Percentiles rank a stretch among this genome's conserved stretches.
Evolutionary conservation across 169 alveolate genomes (phyloP).

Genomic region (Toxoplasma gondii): DNA sequence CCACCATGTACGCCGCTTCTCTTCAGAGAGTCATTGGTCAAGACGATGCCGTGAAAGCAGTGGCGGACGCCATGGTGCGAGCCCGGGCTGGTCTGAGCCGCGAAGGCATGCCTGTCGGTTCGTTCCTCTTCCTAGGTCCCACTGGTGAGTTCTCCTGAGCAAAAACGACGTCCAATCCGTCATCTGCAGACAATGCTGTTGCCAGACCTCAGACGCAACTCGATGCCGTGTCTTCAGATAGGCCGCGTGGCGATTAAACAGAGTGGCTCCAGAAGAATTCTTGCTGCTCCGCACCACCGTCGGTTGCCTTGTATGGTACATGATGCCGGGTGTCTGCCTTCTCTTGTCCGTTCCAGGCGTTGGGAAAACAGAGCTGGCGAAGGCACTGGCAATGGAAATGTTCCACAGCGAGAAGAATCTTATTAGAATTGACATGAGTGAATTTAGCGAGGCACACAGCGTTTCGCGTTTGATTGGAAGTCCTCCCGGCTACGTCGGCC

Average conservation of each 20-base stretch:
- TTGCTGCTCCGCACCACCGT: background rate
- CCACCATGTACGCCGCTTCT: background rate
- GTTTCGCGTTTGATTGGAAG: slow-evolving; percentile 90
- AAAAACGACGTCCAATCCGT: background rate
- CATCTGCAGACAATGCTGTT: background rate
- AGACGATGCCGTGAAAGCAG: slow-evolving; percentile 61
- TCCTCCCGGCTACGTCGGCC: slow-evolving; percentile 93
- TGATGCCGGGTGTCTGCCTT: slow-evolving; percentile 19
- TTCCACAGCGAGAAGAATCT: slow-evolving; percentile 75
- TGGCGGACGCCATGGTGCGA: slow-evolving; percentile 80
- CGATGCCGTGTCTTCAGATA: too few relatives aligned
- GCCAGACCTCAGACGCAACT: too few relatives aligned
- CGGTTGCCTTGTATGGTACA: background rate
- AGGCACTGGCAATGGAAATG: slow-evolving; percentile 84
- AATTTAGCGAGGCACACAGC: slow-evolving; percentile 88
- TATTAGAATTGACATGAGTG: slow-evolving; percentile 91
- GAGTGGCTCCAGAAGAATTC: background rate
- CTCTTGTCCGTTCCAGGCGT: slow-evolving; percentile 75
- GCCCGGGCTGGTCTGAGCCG: slow-evolving; percentile 87
- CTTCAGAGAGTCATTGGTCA: slow-evolving; percentile 60
- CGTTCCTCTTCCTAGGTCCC: slow-evolving; percentile 86
- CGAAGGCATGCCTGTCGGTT: slow-evolving; percentile 84
- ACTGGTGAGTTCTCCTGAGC: slow-evolving; percentile 75
- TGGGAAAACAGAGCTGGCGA: slow-evolving; percentile 88
- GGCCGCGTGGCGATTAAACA: background rate